These are phyloP conservation scores for Verbena officinalis DNA, from an alignment of 257 asterid species.

Conservation along the genomic window DNA sequence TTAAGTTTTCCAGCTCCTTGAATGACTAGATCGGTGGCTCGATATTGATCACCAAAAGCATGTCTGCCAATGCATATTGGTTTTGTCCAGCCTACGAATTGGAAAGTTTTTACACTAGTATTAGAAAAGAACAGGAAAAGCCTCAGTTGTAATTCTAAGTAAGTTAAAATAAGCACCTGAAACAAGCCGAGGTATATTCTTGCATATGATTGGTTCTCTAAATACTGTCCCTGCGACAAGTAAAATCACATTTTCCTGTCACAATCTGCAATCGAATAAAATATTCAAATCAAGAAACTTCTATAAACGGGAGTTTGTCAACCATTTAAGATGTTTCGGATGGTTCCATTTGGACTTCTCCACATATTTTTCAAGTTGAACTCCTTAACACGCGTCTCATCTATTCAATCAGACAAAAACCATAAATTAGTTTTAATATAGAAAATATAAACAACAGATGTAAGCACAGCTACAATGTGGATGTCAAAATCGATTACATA, in stretches of 20 bases:
- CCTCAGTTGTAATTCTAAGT: slow-evolving; percentile 7
- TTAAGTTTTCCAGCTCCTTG: slow-evolving; percentile 64
- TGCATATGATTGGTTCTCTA: slow-evolving; percentile 75
- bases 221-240: slow-evolving; percentile 64
- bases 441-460: slow-evolving; percentile 20
- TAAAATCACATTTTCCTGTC: slow-evolving; percentile 28
- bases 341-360: slow-evolving; percentile 75
- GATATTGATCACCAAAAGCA: slow-evolving; percentile 74
- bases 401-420: slow-evolving; percentile 45
- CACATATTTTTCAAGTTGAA: slow-evolving; percentile 69
- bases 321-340: slow-evolving; percentile 73
- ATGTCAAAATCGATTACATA: slow-evolving; percentile 4
- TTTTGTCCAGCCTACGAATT: slow-evolving; percentile 61
- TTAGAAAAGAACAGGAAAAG: slow-evolving; percentile 2
- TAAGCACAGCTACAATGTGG: slow-evolving; percentile 17
- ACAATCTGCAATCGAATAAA: slow-evolving; percentile 19
- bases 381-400: slow-evolving; percentile 64
- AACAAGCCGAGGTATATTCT: slow-evolving; percentile 64
- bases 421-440: no score
- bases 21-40: slow-evolving; percentile 62
- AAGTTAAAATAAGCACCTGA: slow-evolving; percentile 48
- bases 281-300: slow-evolving; percentile 24
- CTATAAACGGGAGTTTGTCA: slow-evolving; percentile 2
- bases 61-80: slow-evolving; percentile 76
- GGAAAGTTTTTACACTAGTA: background rate